Conservation (phyloP, 768 basidiomycete genomes). For the Gloeostereum incarnatum region DNA sequence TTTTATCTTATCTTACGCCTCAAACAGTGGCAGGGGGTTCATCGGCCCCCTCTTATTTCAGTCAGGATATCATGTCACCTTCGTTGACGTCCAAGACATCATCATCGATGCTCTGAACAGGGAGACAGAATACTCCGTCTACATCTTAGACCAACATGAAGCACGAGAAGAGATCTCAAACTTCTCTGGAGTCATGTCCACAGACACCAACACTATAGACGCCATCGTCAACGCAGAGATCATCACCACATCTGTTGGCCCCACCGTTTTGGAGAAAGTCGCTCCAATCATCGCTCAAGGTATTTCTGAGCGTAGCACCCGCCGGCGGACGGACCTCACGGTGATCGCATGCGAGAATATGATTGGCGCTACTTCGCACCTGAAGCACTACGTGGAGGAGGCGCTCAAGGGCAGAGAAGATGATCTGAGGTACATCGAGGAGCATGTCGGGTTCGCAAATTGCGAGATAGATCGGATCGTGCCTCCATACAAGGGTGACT, state of each 20-base stretch:
- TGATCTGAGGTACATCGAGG: constrained; percentile 16
- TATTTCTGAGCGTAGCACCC: constrained; percentile 15
- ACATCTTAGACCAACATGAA: constrained; percentile 15
- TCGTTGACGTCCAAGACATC: constrained; percentile 22
- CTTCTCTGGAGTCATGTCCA: constrained; percentile 6
- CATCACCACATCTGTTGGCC: constrained; percentile 28
- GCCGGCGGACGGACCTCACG: constrained; percentile 14
- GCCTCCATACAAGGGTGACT: constrained; percentile 13
- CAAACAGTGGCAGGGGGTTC: constrained; percentile 27
- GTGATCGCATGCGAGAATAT: constrained; percentile 33
- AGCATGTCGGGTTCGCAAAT: constrained; percentile 28
- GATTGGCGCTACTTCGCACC: constrained; percentile 21
- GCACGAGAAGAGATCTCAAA: background rate
- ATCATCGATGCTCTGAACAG: constrained; percentile 22
- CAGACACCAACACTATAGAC: constrained; percentile 7
- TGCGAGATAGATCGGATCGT: constrained; percentile 32
- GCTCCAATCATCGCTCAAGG: constrained; percentile 23
- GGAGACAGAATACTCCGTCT: constrained; percentile 18
- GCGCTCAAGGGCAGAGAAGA: constrained; percentile 17
- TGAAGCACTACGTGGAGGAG: constrained; percentile 18
- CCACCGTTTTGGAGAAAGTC: constrained; percentile 21
- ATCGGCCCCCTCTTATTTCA: constrained; percentile 25
- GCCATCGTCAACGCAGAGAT: constrained; percentile 15
- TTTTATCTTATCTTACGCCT: background rate
- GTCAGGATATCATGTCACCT: constrained; percentile 27